phyloP scores from a whole-genome alignment of 352 stramenopile genomes.

The Phytopythium cucurbitacearum region DNA sequence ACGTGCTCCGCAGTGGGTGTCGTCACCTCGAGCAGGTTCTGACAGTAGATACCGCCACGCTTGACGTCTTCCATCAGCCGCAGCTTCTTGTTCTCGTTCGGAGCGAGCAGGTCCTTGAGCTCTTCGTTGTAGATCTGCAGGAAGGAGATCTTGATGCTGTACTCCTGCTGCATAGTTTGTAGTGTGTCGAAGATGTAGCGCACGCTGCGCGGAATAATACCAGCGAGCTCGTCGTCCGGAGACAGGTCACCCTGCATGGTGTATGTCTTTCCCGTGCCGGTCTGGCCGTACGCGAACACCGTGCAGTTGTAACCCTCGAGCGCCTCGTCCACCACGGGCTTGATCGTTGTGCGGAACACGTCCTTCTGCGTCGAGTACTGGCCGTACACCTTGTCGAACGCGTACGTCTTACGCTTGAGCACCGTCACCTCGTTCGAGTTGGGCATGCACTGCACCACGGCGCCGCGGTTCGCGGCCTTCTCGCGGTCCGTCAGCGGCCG shows the following conservation, averaged over 20 bases:
- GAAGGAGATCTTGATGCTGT: constrained; percentile 94
- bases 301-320: constrained; percentile 95
- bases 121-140: constrained; percentile 99
- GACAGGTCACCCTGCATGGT: constrained; percentile 96
- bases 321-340: constrained; percentile 95
- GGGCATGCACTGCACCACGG: constrained; percentile 84
- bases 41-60: constrained; percentile 81
- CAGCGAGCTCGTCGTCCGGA: constrained; percentile 80
- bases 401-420: constrained; percentile 88
- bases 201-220: constrained; percentile 94
- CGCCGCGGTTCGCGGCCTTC: constrained; percentile 63
- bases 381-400: constrained; percentile 91
- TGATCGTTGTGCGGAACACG: constrained; percentile 92
- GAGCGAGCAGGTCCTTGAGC: constrained; percentile 90
- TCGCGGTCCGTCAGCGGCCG: constrained; percentile 88
- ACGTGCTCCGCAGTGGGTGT: constrained; percentile 77
- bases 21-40: constrained; percentile 89
- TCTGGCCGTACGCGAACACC: constrained; percentile 97
- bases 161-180: constrained; percentile 86
- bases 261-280: constrained; percentile 97
- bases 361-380: constrained; percentile 97
- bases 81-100: constrained; percentile 78
- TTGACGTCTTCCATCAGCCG: constrained; percentile 87
- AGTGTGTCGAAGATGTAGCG: constrained; percentile 94
- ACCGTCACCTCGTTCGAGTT: constrained; percentile 84